Conservation (phyloP, 768 basidiomycete species). For the Lactarius vividus region DNA sequence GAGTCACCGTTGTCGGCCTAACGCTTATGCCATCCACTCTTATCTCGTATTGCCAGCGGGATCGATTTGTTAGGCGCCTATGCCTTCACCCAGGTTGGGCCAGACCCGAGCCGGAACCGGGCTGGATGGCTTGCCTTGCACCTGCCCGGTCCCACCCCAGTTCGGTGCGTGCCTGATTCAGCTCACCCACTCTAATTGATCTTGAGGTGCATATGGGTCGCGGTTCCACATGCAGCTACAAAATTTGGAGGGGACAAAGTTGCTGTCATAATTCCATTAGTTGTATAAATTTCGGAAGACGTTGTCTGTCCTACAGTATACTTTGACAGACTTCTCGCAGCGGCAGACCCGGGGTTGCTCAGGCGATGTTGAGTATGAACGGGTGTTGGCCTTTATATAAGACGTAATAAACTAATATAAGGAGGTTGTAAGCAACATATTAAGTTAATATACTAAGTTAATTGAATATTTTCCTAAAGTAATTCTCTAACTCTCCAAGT, state of each 20-base stretch:
- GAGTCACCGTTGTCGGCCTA: no score
- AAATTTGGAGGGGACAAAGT: no score
- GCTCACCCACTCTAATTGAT: not conserved
- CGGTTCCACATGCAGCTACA: no score
- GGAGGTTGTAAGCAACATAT: constrained; percentile 14
- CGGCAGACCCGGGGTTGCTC: no score
- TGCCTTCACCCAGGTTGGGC: not conserved
- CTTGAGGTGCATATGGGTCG: no score
- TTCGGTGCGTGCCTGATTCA: not conserved
- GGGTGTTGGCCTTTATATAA: not conserved
- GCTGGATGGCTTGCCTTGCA: not conserved
- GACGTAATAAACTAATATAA: constrained; percentile 19
- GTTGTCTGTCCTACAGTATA: no score
- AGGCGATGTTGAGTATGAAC: no score
- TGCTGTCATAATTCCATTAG: no score
- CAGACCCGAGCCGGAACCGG: not conserved
- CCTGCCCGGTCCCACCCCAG: not conserved
- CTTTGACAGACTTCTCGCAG: no score
- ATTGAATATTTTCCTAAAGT: constrained; percentile 1
- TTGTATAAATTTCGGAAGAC: no score
- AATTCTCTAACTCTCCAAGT: constrained; percentile 4
- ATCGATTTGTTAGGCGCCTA: not conserved
- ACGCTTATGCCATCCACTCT: not conserved
- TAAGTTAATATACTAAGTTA: constrained; percentile 20
- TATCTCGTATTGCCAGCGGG: not conserved